A percentile compares a stretch with the other conserved stretches of the same genome.
Conservation (phyloP, 2,329 filamentous ascomycete species). For the Capronia coronata region DNA sequence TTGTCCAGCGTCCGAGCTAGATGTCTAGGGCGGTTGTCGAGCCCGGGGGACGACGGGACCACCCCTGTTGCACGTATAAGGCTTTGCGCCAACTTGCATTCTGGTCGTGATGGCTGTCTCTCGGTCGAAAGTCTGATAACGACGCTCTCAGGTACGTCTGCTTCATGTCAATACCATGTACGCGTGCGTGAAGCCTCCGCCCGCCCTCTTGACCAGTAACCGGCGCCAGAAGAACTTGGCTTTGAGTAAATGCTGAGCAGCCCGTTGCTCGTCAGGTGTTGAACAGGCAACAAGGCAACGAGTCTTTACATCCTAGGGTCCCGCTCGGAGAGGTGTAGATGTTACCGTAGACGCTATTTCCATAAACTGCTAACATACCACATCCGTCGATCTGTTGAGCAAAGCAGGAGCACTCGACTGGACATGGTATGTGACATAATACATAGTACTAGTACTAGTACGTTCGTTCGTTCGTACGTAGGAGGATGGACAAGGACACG, state of each 20-base stretch:
- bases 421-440: not conserved
- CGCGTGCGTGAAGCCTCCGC: too few species aligned
- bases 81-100: not conserved
- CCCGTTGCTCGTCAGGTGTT: not conserved
- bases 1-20: not conserved
- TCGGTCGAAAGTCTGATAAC: slow-evolving; percentile 2
- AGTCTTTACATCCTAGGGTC: not conserved
- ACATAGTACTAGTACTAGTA: too few species aligned
- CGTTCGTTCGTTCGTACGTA: too few species aligned
- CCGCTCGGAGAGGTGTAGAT: not conserved
- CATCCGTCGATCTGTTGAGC: not conserved
- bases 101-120: not conserved
- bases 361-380: not conserved
- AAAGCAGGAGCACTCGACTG: not conserved
- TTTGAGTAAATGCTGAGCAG: not conserved
- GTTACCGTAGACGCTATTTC: not conserved
- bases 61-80: slow-evolving; percentile 1
- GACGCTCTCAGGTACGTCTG: not conserved
- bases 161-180: not conserved
- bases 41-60: not conserved
- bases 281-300: not conserved
- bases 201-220: too few species aligned
- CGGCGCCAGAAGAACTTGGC: too few species aligned
- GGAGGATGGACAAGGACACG: too few species aligned
- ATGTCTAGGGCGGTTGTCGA: not conserved